These are phyloP conservation scores for Leccinum pellstonianum DNA, from an alignment of 768 basidiomycete genomes.

Conservation along the genomic window DNA sequence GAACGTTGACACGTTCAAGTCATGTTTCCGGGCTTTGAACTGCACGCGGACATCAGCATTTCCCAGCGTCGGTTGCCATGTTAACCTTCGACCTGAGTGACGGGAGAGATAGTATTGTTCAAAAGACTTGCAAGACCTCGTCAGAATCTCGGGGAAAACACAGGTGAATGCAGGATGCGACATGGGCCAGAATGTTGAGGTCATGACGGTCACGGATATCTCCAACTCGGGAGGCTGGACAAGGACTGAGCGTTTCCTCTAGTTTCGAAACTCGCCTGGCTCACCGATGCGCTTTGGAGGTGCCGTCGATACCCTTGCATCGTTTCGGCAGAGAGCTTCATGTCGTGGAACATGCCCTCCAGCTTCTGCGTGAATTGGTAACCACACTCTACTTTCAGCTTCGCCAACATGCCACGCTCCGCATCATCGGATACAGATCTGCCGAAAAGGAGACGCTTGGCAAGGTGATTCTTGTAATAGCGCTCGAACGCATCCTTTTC, in stretches of 20 bases:
- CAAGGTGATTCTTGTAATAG: constrained; percentile 96
- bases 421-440: constrained; percentile 97
- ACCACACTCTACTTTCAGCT: constrained; percentile 95
- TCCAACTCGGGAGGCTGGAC: constrained; percentile 72
- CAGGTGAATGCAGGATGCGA: constrained; percentile 63
- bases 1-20: constrained; percentile 90
- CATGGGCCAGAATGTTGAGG: constrained; percentile 96
- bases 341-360: constrained; percentile 99
- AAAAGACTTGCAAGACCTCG: constrained; percentile 69
- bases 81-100: constrained; percentile 86
- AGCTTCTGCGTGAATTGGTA: constrained; percentile 96
- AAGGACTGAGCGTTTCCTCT: constrained; percentile 10
- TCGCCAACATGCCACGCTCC: constrained; percentile 94
- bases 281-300: constrained; percentile 59
- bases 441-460: constrained; percentile 82
- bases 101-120: constrained; percentile 86
- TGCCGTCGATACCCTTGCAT: constrained; percentile 69
- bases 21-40: constrained; percentile 81
- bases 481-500: constrained; percentile 98
- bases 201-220: constrained; percentile 89
- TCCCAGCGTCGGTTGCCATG: constrained; percentile 89
- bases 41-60: constrained; percentile 83
- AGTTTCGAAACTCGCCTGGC: constrained; percentile 22
- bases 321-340: constrained; percentile 83
- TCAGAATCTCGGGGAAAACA: constrained; percentile 62